Conservation (phyloP, 1,284 basidiomycete species). For the Ganoderma lingzhi region DNA sequence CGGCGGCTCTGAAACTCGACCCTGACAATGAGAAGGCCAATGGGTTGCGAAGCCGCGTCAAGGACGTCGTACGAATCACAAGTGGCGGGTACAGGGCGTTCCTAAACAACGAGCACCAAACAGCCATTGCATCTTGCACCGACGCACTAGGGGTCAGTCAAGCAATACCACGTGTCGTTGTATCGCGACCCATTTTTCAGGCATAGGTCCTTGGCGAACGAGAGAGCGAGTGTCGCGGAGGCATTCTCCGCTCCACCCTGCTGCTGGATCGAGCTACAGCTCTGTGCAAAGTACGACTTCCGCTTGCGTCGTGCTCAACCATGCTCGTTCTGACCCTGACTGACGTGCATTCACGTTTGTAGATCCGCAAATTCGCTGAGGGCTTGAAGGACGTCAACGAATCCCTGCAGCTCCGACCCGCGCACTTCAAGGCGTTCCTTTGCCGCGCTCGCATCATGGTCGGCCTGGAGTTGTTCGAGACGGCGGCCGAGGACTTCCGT, state of each 20-base stretch:
- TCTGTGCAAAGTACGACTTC: slow-evolving; percentile 22
- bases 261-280: slow-evolving; percentile 25
- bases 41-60: slow-evolving; percentile 20
- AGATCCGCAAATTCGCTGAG: slow-evolving; percentile 21
- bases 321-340: not conserved
- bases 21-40: slow-evolving; percentile 27
- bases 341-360: not conserved
- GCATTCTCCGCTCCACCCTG: slow-evolving; percentile 26
- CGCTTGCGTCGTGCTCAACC: not conserved
- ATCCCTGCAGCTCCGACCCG: slow-evolving; percentile 20
- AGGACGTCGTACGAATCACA: slow-evolving; percentile 10
- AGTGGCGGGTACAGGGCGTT: slow-evolving; percentile 24
- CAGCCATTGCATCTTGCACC: slow-evolving; percentile 16
- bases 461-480: slow-evolving; percentile 29
- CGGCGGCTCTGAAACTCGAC: slow-evolving; percentile 23
- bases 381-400: slow-evolving; percentile 26
- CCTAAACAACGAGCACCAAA: slow-evolving; percentile 9
- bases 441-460: slow-evolving; percentile 26
- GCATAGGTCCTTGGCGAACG: slow-evolving; percentile 10
- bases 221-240: slow-evolving; percentile 28
- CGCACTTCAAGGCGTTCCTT: slow-evolving; percentile 16
- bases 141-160: slow-evolving; percentile 25
- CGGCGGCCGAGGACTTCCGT: slow-evolving; percentile 26
- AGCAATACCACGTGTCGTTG: not conserved
- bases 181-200: slow-evolving; percentile 13